Percentiles rank a stretch among this genome's conserved stretches.
Conservation (phyloP, 1,284 basidiomycete genomes). For the Pyrrhoderma lamaoense region DNA sequence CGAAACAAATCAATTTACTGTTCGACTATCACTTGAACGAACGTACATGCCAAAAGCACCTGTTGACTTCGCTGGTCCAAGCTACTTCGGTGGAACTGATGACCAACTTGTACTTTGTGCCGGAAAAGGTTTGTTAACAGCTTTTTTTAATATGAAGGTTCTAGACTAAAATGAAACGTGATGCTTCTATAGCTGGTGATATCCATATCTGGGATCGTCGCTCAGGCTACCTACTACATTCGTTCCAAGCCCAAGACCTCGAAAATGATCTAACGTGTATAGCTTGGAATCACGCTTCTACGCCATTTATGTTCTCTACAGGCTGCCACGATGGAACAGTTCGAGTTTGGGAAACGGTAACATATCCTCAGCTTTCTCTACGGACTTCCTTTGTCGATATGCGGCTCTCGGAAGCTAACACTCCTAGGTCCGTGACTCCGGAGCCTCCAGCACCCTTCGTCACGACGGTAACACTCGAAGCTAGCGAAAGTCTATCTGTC, state of each 20-base stretch:
- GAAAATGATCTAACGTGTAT: slow-evolving; percentile 68
- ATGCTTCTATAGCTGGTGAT: slow-evolving; percentile 50
- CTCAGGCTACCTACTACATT: slow-evolving; percentile 58
- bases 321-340: slow-evolving; percentile 70
- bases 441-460: slow-evolving; percentile 1
- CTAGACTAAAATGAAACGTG: slow-evolving; percentile 2
- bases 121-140: slow-evolving; percentile 48
- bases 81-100: slow-evolving; percentile 71
- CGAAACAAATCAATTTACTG: slow-evolving; percentile 29
- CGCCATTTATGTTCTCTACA: slow-evolving; percentile 73
- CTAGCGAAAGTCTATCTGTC: background rate
- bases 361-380: background rate
- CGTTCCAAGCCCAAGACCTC: slow-evolving; percentile 49
- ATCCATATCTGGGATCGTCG: slow-evolving; percentile 82
- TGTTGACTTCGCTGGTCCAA: slow-evolving; percentile 72
- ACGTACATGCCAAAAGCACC: slow-evolving; percentile 62
- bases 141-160: too few relatives aligned
- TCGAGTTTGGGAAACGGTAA: slow-evolving; percentile 50
- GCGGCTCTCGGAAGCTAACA: slow-evolving; percentile 9
- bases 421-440: slow-evolving; percentile 12
- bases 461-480: slow-evolving; percentile 9
- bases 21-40: slow-evolving; percentile 50
- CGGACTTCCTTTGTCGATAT: slow-evolving; percentile 14
- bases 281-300: slow-evolving; percentile 64
- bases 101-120: slow-evolving; percentile 72